A percentile compares a stretch with the other conserved stretches of the same genome.
phyloP scores from a whole-genome alignment of 2,329 filamentous ascomycete genomes.

The Nemania sp. region DNA sequence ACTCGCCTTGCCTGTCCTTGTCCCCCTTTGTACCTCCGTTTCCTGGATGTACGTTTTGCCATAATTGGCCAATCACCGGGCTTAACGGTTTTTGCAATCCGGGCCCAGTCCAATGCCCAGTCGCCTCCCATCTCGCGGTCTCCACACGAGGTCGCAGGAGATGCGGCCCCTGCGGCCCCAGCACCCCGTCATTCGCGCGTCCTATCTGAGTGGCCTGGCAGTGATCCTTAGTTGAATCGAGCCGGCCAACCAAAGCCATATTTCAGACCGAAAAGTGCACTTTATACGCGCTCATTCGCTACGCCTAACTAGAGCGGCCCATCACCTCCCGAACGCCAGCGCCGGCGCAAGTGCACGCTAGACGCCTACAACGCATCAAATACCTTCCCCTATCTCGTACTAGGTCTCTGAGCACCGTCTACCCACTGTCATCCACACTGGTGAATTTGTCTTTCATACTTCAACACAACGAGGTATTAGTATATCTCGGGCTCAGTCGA shows the following conservation, averaged over 20 bases:
- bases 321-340: slow-evolving; percentile 13
- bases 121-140: slow-evolving; percentile 6
- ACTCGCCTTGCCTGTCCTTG: slow-evolving; percentile 31
- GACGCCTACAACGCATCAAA: slow-evolving; percentile 22
- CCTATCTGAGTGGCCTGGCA: slow-evolving; percentile 19
- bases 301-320: slow-evolving; percentile 15
- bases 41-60: slow-evolving; percentile 18
- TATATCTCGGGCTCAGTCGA: slow-evolving; percentile 15
- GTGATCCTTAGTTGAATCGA: slow-evolving; percentile 7
- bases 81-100: slow-evolving; percentile 25
- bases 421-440: slow-evolving; percentile 4
- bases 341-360: slow-evolving; percentile 19
- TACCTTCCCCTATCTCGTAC: neutral
- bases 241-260: slow-evolving; percentile 29
- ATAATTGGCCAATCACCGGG: slow-evolving; percentile 28
- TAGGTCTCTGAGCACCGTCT: neutral
- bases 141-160: slow-evolving; percentile 29
- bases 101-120: slow-evolving; percentile 24
- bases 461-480: slow-evolving; percentile 9
- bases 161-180: slow-evolving; percentile 29
- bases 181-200: slow-evolving; percentile 25
- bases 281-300: slow-evolving; percentile 24
- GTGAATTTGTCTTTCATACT: slow-evolving; percentile 7
- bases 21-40: slow-evolving; percentile 26
- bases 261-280: slow-evolving; percentile 36